Percentiles rank a stretch among this genome's conserved stretches.
phyloP scores from a whole-genome alignment of 805 yeast species.

The Pichia occidentalis region DNA sequence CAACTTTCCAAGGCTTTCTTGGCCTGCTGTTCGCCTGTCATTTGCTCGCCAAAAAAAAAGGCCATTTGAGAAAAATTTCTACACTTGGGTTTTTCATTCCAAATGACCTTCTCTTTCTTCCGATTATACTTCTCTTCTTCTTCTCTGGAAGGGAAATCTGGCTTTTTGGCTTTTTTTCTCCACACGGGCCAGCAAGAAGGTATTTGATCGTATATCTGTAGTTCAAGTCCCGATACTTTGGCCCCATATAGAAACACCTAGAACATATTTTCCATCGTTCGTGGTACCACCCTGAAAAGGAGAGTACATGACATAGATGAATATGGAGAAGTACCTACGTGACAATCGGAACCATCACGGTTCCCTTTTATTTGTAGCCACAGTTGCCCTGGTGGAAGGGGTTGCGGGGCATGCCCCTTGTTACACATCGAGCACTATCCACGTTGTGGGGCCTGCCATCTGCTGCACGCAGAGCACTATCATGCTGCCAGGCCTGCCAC shows the following conservation, averaged over 20 bases:
- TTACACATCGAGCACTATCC: constrained; percentile 34
- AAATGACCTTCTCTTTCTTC: too few relatives aligned
- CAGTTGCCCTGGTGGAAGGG: too few relatives aligned
- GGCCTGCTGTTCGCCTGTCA: too few relatives aligned
- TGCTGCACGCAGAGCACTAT: too few relatives aligned
- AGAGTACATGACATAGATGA: constrained; percentile 45
- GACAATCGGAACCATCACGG: constrained; percentile 40
- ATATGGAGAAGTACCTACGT: constrained; percentile 75
- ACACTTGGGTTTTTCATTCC: too few relatives aligned
- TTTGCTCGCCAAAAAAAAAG: too few relatives aligned
- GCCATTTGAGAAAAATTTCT: too few relatives aligned
- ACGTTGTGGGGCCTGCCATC: constrained; percentile 65
- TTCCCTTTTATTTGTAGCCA: neutral
- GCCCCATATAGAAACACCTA: constrained; percentile 58
- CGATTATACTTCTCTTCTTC: neutral
- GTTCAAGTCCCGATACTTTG: constrained; percentile 40
- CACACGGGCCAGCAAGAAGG: constrained; percentile 11
- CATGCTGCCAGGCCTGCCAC: too few relatives aligned
- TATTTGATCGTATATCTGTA: constrained; percentile 9
- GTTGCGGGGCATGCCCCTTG: too few relatives aligned
- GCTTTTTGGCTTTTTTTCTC: neutral
- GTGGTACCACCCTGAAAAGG: constrained; percentile 19
- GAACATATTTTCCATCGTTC: constrained; percentile 81
- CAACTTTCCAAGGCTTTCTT: too few relatives aligned
- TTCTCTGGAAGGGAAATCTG: too few relatives aligned